Base-by-base conservation (phyloP, 805 yeast species). In the Saturnispora serradocipensis region DNA sequence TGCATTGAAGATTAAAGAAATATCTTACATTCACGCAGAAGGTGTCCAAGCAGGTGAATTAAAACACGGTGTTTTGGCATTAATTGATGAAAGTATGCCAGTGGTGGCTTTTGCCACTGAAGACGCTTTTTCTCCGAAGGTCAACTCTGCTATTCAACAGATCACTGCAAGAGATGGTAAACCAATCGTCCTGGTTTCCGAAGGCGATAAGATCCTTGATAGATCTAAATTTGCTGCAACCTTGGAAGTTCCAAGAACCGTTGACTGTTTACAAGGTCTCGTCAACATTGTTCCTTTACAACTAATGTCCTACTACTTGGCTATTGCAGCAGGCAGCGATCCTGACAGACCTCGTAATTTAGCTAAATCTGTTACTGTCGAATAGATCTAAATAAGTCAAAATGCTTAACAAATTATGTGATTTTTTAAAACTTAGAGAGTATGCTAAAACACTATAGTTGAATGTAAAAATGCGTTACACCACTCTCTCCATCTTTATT, bases 31-130 rank as follows among this genome's bases (percentile, higher is more conserved):
- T 88, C 99, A 93, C 69, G 88, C 97, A 20, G 99, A 93, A 74
- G 99, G 99, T 75, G 96, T 93, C 50, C 81, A 93, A 58, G 99
- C 99, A 22, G 99, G 99, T 69, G 99, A 93, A 72, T 81, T 93
- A 72, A 93, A 93, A 71, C 99, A 93, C 67, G 99, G 99, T 72
- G 96, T 88, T 32, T 79, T 93, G 63, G 99, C 99, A 7, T 77
- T 93, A 54, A 97, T 93, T 54, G 99, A 93, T 71, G 95, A 86
- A 61, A 76, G 84, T 56, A 75, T 93, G 66, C 99, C 99, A 54
- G 88, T 93, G 59, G 85, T 93, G 69, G 96, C 95, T 3, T 82
- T 93, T 67, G 98, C 97, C 49, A 91, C 99, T 5, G 81, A 95
- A 66, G 99, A 93, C 72, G 86, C 97, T 15, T 78, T 93, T 61